phyloP scores from a whole-genome alignment of 176 grass and related monocot species.

The Sorghum bicolor region DNA sequence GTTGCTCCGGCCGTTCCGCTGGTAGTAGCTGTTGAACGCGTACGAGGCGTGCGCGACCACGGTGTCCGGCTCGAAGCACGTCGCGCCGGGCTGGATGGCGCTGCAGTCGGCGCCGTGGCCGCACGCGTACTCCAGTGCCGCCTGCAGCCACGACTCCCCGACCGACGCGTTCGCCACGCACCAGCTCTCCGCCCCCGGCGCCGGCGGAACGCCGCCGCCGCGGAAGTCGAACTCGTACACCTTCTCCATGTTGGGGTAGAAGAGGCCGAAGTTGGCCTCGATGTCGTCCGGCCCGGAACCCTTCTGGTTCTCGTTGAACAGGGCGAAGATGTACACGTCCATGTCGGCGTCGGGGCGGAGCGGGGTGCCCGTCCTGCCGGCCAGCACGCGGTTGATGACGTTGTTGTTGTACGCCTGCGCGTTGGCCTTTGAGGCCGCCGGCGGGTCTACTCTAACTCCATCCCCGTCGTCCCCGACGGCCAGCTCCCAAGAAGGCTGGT shows the following conservation, averaged over 20 bases:
- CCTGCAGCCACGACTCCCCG: slow-evolving; percentile 22
- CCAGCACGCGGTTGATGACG: slow-evolving; percentile 50
- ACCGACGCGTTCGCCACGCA: slow-evolving; percentile 26
- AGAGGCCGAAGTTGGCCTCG: slow-evolving; percentile 63
- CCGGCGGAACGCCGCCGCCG: neutral
- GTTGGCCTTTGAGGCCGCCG: neutral
- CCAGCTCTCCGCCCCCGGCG: slow-evolving; percentile 22
- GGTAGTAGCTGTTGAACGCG: slow-evolving; percentile 52
- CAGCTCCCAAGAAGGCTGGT: neutral
- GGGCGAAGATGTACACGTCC: slow-evolving; percentile 54
- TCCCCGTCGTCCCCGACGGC: neutral
- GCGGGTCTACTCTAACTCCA: no score
- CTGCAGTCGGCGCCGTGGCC: slow-evolving; percentile 50
- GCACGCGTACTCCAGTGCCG: slow-evolving; percentile 45
- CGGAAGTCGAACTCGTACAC: slow-evolving; percentile 67
- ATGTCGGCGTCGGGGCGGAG: slow-evolving; percentile 41
- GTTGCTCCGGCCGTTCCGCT: neutral
- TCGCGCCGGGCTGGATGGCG: slow-evolving; percentile 41
- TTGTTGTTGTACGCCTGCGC: slow-evolving; percentile 52
- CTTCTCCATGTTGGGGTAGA: slow-evolving; percentile 49
- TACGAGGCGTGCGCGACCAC: slow-evolving; percentile 39
- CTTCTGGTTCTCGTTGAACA: slow-evolving; percentile 81
- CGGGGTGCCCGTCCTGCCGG: slow-evolving; percentile 42
- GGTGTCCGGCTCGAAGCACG: slow-evolving; percentile 51
- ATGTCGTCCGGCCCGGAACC: neutral